A percentile compares a stretch with the other conserved stretches of the same genome.
Evolutionary conservation across 2,329 filamentous ascomycete species (phyloP).

Genomic region (Fusarium sp.): DNA sequence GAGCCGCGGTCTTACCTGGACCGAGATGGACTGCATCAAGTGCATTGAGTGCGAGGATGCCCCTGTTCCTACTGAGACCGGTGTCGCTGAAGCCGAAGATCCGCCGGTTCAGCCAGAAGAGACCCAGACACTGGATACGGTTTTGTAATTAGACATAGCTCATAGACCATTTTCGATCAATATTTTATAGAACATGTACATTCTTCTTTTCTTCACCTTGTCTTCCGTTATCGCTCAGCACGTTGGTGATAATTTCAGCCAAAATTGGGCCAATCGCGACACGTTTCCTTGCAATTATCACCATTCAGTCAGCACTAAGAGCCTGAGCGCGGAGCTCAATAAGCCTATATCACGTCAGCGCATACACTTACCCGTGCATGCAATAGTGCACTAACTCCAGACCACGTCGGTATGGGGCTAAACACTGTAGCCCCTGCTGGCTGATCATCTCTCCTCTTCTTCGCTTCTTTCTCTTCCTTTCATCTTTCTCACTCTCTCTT

Average conservation of each 20-base stretch:
- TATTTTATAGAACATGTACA: not conserved
- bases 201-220: not conserved
- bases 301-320: not conserved
- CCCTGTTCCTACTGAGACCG: not conserved
- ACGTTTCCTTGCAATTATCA: not conserved
- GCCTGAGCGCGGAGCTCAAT: not conserved
- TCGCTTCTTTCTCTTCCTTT: not conserved
- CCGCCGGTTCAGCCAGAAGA: not conserved
- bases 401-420: not conserved
- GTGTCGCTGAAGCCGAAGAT: not conserved
- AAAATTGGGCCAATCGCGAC: not conserved
- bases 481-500: no score
- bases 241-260: no score
- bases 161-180: not conserved
- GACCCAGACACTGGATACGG: not conserved
- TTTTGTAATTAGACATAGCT: not conserved
- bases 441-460: not conserved
- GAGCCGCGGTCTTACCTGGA: not conserved
- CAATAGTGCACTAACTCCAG: not conserved
- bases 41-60: not conserved
- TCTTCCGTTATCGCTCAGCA: no score
- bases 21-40: not conserved
- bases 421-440: not conserved
- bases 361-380: accelerated
- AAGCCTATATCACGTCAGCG: not conserved